Percentiles rank a stretch among this genome's conserved stretches.
Conservation (phyloP, 2,329 filamentous ascomycete species). For the Fusarium multiceps region DNA sequence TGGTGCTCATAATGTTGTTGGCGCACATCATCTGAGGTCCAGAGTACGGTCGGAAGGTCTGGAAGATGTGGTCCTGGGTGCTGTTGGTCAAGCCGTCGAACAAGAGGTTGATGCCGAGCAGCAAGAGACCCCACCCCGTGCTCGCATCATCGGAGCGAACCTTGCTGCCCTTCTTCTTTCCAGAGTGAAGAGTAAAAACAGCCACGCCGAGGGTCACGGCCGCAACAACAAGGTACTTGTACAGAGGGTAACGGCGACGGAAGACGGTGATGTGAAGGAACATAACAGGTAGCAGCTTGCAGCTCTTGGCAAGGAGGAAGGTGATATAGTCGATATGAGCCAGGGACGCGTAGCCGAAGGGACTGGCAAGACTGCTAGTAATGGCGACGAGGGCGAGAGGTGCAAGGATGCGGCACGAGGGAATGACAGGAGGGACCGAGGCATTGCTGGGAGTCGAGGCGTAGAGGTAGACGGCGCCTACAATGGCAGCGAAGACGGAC, state of each 20-base stretch:
- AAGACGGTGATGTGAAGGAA: conserved; percentile 94
- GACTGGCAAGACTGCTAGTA: conserved; percentile 89
- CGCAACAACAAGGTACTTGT: conserved; percentile 95
- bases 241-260: conserved; percentile 86
- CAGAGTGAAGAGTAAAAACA: conserved; percentile 90
- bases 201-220: conserved; percentile 93
- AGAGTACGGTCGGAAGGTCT: conserved; percentile 79
- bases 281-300: conserved; percentile 99
- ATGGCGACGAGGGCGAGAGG: conserved; percentile 88
- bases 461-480: conserved; percentile 83
- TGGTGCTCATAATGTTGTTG: conserved; percentile 87
- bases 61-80: conserved; percentile 95
- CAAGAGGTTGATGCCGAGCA: conserved; percentile 89
- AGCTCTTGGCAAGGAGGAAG: conserved; percentile 96
- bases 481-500: conserved; percentile 85
- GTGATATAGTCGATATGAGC: conserved; percentile 98
- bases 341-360: conserved; percentile 93
- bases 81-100: conserved; percentile 97
- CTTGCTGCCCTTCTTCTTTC: conserved; percentile 59
- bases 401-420: conserved; percentile 76
- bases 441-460: conserved; percentile 64
- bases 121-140: conserved; percentile 80
- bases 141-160: conserved; percentile 63
- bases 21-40: conserved; percentile 99
- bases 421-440: conserved; percentile 75